These are phyloP conservation scores for Leccinum subtestaceum DNA, from an alignment of 768 basidiomycete genomes.

Conservation along the genomic window DNA sequence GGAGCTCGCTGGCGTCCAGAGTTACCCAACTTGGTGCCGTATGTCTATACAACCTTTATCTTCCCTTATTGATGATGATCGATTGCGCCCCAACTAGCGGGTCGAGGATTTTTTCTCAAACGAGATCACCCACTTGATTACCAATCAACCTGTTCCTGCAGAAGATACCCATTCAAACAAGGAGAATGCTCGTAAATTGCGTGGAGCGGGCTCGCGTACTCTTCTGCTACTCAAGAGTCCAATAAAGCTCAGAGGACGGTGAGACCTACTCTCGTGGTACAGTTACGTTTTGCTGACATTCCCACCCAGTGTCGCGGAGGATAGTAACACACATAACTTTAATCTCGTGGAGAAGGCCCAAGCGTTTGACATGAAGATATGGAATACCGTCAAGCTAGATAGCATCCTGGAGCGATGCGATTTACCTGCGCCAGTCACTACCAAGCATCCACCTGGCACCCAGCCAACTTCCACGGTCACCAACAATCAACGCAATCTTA, in stretches of 20 bases:
- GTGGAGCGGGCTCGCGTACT: constrained; percentile 23
- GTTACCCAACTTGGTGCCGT: constrained; percentile 77
- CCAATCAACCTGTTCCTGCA: constrained; percentile 45
- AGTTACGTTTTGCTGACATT: constrained; percentile 1
- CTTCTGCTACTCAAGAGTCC: constrained; percentile 56
- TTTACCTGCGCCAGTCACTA: constrained; percentile 30
- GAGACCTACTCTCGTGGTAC: constrained; percentile 19
- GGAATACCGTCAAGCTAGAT: constrained; percentile 70
- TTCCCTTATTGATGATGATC: constrained; percentile 2
- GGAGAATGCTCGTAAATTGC: constrained; percentile 54
- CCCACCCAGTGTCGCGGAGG: constrained; percentile 29
- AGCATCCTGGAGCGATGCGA: constrained; percentile 72
- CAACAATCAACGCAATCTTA: constrained; percentile 47
- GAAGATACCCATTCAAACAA: constrained; percentile 49
- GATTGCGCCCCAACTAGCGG: constrained; percentile 44
- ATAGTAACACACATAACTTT: constrained; percentile 33
- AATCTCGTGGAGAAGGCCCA: constrained; percentile 65
- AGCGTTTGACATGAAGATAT: constrained; percentile 79
- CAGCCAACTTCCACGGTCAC: constrained; percentile 31
- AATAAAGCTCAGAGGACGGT: constrained; percentile 60
- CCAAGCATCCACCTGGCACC: constrained; percentile 27
- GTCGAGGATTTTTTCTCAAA: constrained; percentile 88
- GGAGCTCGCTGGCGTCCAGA: constrained; percentile 47
- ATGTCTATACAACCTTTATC: constrained; percentile 33
- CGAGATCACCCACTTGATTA: constrained; percentile 85